These are phyloP conservation scores for Niebla homalea DNA, from an alignment of 495 filamentous ascomycete species.

Conservation along the genomic window DNA sequence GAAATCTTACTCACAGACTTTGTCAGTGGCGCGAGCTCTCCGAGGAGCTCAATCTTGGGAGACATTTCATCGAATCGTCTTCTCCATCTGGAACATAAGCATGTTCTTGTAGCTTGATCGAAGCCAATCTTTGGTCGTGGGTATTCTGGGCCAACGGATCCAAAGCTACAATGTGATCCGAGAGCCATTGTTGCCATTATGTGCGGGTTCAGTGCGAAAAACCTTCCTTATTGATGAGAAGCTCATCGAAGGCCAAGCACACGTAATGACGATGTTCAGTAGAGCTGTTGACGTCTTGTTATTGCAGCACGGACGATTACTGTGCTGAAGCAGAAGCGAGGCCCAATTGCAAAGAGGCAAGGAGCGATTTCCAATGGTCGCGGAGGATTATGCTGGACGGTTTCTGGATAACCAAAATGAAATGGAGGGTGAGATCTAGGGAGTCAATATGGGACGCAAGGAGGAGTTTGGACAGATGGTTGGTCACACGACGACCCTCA, in stretches of 20 bases:
- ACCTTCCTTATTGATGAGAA: not conserved
- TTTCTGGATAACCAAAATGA: no score
- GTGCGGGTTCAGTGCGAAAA: not conserved
- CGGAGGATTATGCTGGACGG: no score
- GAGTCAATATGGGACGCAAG: no score
- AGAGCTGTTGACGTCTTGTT: no score
- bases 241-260: conserved; percentile 10
- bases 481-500: no score
- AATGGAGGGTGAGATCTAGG: no score
- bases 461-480: no score
- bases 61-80: not conserved
- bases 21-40: not conserved
- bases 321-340: no score
- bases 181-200: conserved; percentile 18
- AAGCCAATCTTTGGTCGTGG: conserved; percentile 17
- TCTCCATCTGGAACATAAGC: not conserved
- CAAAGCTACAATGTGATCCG: conserved; percentile 15
- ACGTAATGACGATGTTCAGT: no score
- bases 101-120: conserved; percentile 9
- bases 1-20: not conserved
- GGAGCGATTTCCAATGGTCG: no score
- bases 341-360: no score
- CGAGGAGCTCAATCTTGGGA: not conserved
- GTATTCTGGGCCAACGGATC: conserved; percentile 6
- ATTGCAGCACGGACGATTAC: no score